Conservation (phyloP, 2,329 filamentous ascomycete genomes). For the Neoscytalidium dimidiatum region DNA sequence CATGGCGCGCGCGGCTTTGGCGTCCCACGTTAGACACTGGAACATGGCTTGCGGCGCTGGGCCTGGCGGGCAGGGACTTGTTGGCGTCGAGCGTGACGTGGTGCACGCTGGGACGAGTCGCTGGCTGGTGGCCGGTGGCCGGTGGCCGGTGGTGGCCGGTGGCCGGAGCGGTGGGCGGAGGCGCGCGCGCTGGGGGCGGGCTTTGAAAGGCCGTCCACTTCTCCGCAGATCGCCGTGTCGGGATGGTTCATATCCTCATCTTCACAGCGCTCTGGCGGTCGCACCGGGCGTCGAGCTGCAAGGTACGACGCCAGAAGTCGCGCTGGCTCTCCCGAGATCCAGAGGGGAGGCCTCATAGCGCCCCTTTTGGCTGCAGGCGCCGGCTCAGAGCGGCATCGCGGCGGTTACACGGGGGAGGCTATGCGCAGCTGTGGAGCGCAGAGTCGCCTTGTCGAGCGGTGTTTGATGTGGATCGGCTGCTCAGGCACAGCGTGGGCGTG, state of each 20-base stretch:
- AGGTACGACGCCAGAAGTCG: slow-evolving; percentile 9
- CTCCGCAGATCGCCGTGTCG: slow-evolving; percentile 9
- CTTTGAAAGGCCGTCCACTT: background rate
- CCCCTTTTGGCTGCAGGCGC: slow-evolving; percentile 3
- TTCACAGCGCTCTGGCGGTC: background rate
- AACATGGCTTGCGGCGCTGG: background rate
- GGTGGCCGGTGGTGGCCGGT: too few relatives aligned
- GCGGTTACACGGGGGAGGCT: slow-evolving; percentile 14
- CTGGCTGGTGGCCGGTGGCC: background rate
- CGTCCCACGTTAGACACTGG: slow-evolving; percentile 11
- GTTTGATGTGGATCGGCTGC: slow-evolving; percentile 11
- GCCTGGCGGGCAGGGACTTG: background rate
- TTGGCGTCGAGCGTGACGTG: background rate
- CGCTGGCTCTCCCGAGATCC: slow-evolving; percentile 12
- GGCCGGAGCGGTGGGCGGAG: background rate
- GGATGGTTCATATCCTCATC: slow-evolving; percentile 4
- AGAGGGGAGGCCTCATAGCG: slow-evolving; percentile 6
- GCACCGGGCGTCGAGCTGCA: slow-evolving; percentile 15
- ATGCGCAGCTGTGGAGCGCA: background rate
- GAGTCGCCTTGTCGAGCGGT: slow-evolving; percentile 9
- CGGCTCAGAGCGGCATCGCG: background rate
- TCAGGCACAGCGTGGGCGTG: background rate
- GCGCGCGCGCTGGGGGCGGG: background rate
- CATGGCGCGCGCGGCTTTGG: background rate
- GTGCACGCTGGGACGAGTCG: background rate